phyloP scores from a whole-genome alignment of 2,329 filamentous ascomycete species.

The Thermoascus crustaceus region DNA sequence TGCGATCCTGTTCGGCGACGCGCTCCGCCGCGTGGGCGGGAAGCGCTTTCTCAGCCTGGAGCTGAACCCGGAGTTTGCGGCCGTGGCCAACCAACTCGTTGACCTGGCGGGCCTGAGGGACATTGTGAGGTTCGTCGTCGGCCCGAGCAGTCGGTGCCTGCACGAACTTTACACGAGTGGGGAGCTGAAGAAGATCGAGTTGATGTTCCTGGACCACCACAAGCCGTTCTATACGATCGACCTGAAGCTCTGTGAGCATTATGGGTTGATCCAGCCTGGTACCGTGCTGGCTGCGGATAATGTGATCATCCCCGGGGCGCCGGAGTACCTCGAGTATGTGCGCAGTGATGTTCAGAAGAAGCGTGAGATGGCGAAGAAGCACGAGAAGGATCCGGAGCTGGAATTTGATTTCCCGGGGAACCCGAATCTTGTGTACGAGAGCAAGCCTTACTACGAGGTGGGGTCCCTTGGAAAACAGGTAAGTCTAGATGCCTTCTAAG shows the following conservation, averaged over 20 bases:
- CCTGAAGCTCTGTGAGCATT: conserved; percentile 25
- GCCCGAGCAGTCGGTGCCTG: conserved; percentile 22
- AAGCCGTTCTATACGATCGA: conserved; percentile 31
- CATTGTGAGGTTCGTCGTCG: conserved; percentile 27
- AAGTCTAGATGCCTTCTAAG: neutral
- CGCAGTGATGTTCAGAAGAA: conserved; percentile 48
- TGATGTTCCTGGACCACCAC: conserved; percentile 32
- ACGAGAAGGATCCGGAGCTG: conserved; percentile 18
- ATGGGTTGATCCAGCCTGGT: conserved; percentile 24
- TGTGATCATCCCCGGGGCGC: conserved; percentile 32
- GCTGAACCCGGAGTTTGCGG: conserved; percentile 22
- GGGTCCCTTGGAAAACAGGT: conserved; percentile 7
- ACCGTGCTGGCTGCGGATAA: conserved; percentile 32
- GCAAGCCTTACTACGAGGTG: conserved; percentile 34
- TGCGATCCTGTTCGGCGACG: conserved; percentile 24
- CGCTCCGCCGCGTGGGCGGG: conserved; percentile 15
- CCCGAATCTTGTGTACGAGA: conserved; percentile 59
- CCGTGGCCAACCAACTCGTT: conserved; percentile 24
- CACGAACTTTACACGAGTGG: conserved; percentile 19
- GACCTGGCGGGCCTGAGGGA: conserved; percentile 26
- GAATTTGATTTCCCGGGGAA: conserved; percentile 42
- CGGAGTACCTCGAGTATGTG: conserved; percentile 35
- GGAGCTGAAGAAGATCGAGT: conserved; percentile 22
- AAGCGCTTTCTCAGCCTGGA: conserved; percentile 31
- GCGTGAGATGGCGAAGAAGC: conserved; percentile 32